These are phyloP conservation scores for Triglochin maritima DNA, from an alignment of 106 monocot species.

Conservation along the genomic window DNA sequence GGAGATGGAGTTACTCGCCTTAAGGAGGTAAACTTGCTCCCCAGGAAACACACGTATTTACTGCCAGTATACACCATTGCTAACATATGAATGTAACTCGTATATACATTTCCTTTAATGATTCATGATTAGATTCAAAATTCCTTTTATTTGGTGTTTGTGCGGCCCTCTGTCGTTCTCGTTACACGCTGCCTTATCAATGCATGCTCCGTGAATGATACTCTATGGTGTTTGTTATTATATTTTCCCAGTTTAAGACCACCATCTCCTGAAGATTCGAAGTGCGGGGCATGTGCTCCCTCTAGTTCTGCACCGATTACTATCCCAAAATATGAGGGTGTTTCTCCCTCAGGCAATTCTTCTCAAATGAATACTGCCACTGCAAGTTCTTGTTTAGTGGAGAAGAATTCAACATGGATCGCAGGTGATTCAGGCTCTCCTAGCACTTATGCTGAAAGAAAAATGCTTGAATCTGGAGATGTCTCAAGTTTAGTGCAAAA, in stretches of 20 bases:
- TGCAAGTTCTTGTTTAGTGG: not conserved
- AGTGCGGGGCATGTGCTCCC: slow-evolving; percentile 7
- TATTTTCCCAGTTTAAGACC: slow-evolving; percentile 18
- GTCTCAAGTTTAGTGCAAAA: slow-evolving; percentile 17
- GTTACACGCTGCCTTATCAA: no score
- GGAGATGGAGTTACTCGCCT: slow-evolving; percentile 48
- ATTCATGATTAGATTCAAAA: no score
- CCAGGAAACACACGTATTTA: no score
- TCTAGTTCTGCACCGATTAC: slow-evolving; percentile 15
- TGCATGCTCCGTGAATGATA: no score
- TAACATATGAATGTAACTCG: no score
- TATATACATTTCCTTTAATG: no score
- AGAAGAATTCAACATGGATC: not conserved
- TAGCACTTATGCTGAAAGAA: slow-evolving; percentile 12
- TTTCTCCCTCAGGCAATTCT: not conserved
- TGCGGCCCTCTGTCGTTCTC: no score
- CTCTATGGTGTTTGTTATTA: no score
- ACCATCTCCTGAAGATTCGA: slow-evolving; percentile 5
- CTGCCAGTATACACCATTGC: no score
- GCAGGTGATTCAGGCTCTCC: slow-evolving; percentile 18
- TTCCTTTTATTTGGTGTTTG: no score
- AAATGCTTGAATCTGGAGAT: slow-evolving; percentile 5
- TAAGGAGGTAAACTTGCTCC: slow-evolving; percentile 42
- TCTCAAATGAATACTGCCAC: not conserved
- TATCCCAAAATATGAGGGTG: not conserved